A percentile compares a stretch with the other conserved stretches of the same genome.
phyloP scores from a whole-genome alignment of 2,329 filamentous ascomycete genomes.

The Onygenales sp. region DNA sequence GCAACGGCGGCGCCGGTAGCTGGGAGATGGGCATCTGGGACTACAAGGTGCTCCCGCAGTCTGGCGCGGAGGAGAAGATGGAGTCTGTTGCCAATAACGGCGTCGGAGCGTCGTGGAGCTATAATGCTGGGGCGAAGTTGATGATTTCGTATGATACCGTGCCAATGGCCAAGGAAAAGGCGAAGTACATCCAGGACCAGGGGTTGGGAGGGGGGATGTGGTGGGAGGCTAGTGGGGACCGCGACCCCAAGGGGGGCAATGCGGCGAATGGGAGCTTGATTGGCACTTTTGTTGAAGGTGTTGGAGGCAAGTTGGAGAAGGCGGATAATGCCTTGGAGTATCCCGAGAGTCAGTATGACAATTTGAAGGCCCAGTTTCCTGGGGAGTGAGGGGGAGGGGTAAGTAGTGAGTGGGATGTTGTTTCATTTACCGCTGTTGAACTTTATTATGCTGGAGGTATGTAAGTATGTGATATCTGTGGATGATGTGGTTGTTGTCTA shows the following conservation, averaged over 20 bases:
- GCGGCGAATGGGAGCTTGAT: slow-evolving; percentile 54
- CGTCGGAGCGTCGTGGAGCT: slow-evolving; percentile 67
- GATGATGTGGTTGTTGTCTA: too few species aligned
- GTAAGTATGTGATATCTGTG: too few species aligned
- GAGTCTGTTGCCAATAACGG: slow-evolving; percentile 39
- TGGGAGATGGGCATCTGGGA: slow-evolving; percentile 86
- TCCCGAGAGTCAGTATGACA: slow-evolving; percentile 34
- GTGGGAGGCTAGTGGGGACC: slow-evolving; percentile 85
- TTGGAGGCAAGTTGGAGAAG: slow-evolving; percentile 28
- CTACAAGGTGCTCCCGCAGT: slow-evolving; percentile 71
- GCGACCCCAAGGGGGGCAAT: slow-evolving; percentile 39
- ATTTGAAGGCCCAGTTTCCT: slow-evolving; percentile 24
- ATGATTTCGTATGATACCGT: slow-evolving; percentile 65
- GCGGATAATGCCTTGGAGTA: slow-evolving; percentile 25
- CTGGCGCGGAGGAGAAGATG: slow-evolving; percentile 53
- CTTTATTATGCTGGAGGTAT: not conserved
- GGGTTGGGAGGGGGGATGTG: slow-evolving; percentile 86
- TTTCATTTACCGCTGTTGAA: slow-evolving; percentile 6
- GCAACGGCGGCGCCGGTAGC: slow-evolving; percentile 61
- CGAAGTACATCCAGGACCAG: slow-evolving; percentile 55
- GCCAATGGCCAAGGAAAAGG: slow-evolving; percentile 58
- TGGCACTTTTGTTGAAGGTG: slow-evolving; percentile 37
- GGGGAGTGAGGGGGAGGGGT: not conserved
- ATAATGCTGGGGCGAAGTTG: slow-evolving; percentile 51
- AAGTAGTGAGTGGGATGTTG: slow-evolving; percentile 1